Evolutionary conservation across 2,329 filamentous ascomycete genomes (phyloP), one percentile per base, ranked within the genome.

Genomic region (Ophiostoma ips): DNA sequence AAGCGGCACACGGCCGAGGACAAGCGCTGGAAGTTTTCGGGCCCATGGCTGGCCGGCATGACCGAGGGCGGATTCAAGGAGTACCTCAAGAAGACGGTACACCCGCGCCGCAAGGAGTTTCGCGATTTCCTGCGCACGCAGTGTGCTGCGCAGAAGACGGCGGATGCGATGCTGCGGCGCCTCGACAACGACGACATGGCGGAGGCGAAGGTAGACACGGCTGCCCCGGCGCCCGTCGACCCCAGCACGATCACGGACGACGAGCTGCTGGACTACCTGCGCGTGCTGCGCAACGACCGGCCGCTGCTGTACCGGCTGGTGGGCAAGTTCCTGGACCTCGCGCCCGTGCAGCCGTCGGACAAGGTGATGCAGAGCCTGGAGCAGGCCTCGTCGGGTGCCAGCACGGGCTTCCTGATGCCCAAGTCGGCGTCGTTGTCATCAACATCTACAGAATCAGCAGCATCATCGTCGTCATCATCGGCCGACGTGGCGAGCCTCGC

Each of bases 41-140:
- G 81, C 0, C 81, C 81, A 3, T 84, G 79, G 79, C 68, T 84
- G 33, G 78, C 77, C 33, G 75, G 75, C 40, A 71, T 81, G 68
- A 72, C 69, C 5, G 70, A 79, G 53, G 78, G 78, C 16, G 70
- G 77, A 13, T 83, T 84, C 59, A 64, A 71, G 24, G 60, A 62
- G 28, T 84, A 77, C 58, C 52, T 84, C 12, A 61, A 67, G 47
- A 76, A 70, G 57, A 64, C 67, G 19, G 75, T 84, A 37, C 70
- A 72, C 46, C 68, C 66, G 13, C 71, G 66, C 53, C 76, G 77
- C 50, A 48, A 63, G 7, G 69, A 76, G 53, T 84, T 84, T 62
- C 71, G 71, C 44, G 55, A 65, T 19, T 75, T 76, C 52, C 61
- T 84, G 50, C 72, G 68, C 57, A 56, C 65, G 50, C 68, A 67